Percentiles rank a stretch among this genome's conserved stretches.
Conservation (phyloP, 176 grass and related monocot species). For the Elymus sibiricus region DNA sequence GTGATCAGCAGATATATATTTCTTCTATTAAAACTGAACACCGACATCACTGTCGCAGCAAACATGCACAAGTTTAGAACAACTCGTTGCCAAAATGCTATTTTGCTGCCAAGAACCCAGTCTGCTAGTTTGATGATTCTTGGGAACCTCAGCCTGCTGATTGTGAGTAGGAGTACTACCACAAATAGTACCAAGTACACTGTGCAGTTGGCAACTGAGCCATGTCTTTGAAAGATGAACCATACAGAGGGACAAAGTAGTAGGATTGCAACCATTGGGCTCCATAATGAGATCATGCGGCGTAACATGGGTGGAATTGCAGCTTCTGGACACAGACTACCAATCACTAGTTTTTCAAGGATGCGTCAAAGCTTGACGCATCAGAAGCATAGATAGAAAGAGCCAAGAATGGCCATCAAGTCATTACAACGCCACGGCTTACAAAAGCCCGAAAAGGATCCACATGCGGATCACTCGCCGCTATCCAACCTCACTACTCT, state of each 20-base stretch:
- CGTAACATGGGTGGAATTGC: background rate
- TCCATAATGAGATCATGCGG: background rate
- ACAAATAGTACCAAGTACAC: background rate
- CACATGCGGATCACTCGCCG: too few species aligned
- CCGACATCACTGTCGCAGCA: background rate
- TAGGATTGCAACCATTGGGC: background rate
- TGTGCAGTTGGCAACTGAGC: background rate
- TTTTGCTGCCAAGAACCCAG: background rate
- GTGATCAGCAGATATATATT: background rate
- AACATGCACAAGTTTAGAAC: background rate
- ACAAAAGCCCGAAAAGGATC: too few species aligned
- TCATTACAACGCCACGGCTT: too few species aligned
- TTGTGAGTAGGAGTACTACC: background rate
- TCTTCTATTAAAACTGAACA: background rate
- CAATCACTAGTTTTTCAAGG: too few species aligned
- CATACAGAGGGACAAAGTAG: background rate
- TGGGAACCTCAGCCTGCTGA: background rate
- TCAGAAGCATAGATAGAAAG: too few species aligned
- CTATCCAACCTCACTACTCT: too few species aligned
- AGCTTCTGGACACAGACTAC: background rate
- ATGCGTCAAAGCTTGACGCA: too few species aligned
- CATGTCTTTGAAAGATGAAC: too few species aligned
- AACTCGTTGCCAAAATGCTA: background rate
- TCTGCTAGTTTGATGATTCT: background rate
- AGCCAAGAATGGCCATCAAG: too few species aligned